These are phyloP conservation scores for Lepidopterella palustris DNA, from an alignment of 495 filamentous ascomycete species.

Conservation along the genomic window DNA sequence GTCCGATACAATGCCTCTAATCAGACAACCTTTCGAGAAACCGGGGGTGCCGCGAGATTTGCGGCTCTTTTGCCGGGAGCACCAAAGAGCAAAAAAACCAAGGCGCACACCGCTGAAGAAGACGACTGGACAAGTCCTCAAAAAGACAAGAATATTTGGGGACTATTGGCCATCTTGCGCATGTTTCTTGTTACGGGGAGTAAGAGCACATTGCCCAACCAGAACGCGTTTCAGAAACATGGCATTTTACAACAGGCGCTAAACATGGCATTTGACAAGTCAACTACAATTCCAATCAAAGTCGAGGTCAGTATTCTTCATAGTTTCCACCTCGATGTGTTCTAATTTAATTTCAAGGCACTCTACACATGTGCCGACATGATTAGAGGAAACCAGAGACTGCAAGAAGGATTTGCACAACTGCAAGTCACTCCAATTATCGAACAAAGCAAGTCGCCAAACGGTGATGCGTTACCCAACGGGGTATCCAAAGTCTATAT, in stretches of 20 bases:
- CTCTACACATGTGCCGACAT: conserved; percentile 80
- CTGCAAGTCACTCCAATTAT: conserved; percentile 60
- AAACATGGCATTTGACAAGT: conserved; percentile 73
- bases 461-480: conserved; percentile 44
- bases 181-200: conserved; percentile 79
- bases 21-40: conserved; percentile 90
- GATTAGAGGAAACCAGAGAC: conserved; percentile 68
- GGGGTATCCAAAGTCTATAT: conserved; percentile 66
- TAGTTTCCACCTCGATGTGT: not conserved
- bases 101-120: conserved; percentile 45
- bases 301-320: conserved; percentile 56
- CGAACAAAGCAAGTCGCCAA: conserved; percentile 36
- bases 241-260: conserved; percentile 77
- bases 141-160: conserved; percentile 87
- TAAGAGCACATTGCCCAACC: conserved; percentile 73
- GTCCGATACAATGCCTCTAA: conserved; percentile 85
- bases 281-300: conserved; percentile 67
- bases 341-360: too few species aligned
- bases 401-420: conserved; percentile 87
- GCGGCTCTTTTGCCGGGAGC: conserved; percentile 53
- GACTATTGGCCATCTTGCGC: conserved; percentile 74
- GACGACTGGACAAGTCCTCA: conserved; percentile 69
- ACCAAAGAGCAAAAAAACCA: conserved; percentile 48
- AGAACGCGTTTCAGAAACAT: conserved; percentile 75
- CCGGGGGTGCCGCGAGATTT: conserved; percentile 70